Evolutionary conservation across 2,329 filamentous ascomycete species (phyloP).

Genomic region (Venturiaceae sp.): DNA sequence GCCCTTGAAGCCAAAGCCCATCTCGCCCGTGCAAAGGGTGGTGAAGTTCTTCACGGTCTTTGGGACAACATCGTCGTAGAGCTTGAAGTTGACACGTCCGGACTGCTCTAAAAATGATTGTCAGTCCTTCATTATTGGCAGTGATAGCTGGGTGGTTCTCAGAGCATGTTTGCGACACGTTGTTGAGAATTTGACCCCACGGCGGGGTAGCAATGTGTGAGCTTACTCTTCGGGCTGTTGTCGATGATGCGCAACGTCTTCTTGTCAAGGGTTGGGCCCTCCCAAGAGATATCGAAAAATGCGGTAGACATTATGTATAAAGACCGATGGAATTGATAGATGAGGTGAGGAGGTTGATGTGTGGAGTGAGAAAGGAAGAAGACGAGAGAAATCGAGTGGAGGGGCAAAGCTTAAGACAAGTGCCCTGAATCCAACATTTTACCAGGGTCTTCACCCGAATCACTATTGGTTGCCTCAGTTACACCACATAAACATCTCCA

Average conservation of each 20-base stretch:
- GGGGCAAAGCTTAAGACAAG: neutral
- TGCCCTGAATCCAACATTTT: too few relatives aligned
- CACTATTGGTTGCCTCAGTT: too few relatives aligned
- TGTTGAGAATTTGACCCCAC: constrained; percentile 71
- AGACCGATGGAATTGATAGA: neutral
- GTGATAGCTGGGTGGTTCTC: constrained; percentile 81
- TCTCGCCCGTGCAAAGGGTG: constrained; percentile 83
- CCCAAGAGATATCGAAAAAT: constrained; percentile 6
- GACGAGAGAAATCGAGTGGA: neutral
- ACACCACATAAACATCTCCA: too few relatives aligned
- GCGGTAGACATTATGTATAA: neutral
- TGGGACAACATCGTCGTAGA: constrained; percentile 77
- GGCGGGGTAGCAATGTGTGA: neutral
- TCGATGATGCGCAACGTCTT: neutral
- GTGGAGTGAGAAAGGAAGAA: neutral
- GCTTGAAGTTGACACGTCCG: constrained; percentile 82
- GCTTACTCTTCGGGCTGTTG: neutral
- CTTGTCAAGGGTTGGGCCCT: constrained; percentile 6
- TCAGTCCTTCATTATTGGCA: constrained; percentile 81
- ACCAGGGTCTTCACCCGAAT: too few relatives aligned
- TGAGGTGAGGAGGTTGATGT: neutral
- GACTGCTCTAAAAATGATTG: constrained; percentile 74
- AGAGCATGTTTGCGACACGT: constrained; percentile 78
- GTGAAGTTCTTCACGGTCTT: constrained; percentile 87
- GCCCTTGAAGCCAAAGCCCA: constrained; percentile 87